These are phyloP conservation scores for Talaromyces piceae DNA, from an alignment of 2,329 filamentous ascomycete genomes.

Conservation along the genomic window DNA sequence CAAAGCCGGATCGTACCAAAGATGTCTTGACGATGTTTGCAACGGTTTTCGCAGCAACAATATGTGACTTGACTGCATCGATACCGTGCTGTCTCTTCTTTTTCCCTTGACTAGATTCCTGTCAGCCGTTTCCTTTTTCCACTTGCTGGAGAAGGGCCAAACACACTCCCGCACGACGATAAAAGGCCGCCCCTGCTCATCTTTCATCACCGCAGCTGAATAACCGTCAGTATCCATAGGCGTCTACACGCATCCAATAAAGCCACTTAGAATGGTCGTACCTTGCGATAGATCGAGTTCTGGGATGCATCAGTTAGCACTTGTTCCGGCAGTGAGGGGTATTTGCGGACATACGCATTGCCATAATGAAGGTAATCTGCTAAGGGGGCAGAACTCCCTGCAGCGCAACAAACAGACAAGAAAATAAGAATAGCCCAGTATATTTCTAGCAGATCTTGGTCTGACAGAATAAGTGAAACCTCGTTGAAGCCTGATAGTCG, in stretches of 20 bases:
- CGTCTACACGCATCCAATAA: conserved; percentile 16
- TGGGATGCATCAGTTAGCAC: conserved; percentile 24
- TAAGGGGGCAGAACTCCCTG: conserved; percentile 21
- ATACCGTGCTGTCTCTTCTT: conserved; percentile 96
- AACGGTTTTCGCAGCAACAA: conserved; percentile 90
- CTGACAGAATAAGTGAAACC: background rate
- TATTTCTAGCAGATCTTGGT: background rate
- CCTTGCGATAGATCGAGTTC: conserved; percentile 45
- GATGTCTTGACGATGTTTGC: conserved; percentile 97
- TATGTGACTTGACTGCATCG: conserved; percentile 97
- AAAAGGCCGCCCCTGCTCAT: conserved; percentile 94
- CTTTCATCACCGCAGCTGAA: conserved; percentile 72
- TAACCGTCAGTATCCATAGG: conserved; percentile 15
- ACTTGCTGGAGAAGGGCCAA: background rate
- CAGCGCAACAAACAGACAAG: conserved; percentile 8
- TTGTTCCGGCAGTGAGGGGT: conserved; percentile 29
- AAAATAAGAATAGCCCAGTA: conserved; percentile 7
- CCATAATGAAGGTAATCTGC: conserved; percentile 37
- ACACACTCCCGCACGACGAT: conserved; percentile 96
- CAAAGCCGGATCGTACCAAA: conserved; percentile 46
- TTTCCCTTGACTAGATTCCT: conserved; percentile 68
- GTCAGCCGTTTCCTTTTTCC: background rate
- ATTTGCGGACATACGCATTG: conserved; percentile 39
- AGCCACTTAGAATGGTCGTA: conserved; percentile 14
- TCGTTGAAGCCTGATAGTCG: conserved; percentile 19